Evolutionary conservation across 139 green algal species (phyloP).

Genomic region (Chlamydomonas sphaeroides): DNA sequence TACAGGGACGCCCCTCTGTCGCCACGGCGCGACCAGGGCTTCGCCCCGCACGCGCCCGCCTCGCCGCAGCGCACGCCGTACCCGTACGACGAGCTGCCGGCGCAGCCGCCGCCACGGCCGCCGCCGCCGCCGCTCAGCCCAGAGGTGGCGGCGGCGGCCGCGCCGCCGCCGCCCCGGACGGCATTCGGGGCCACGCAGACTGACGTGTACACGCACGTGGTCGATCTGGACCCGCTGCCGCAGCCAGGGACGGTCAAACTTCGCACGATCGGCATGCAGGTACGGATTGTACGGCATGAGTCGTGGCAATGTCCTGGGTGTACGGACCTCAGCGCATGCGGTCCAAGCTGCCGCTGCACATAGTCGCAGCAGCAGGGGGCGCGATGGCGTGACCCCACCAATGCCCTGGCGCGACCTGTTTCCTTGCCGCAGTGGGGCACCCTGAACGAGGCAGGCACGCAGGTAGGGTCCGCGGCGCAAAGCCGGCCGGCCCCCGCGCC

Average conservation of each 20-base stretch:
- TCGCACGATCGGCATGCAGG: conserved; percentile 26
- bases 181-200: conserved; percentile 24
- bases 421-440: conserved; percentile 26
- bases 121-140: background rate
- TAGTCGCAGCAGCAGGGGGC: too few relatives aligned
- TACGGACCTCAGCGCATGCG: too few relatives aligned
- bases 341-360: too few relatives aligned
- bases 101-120: background rate
- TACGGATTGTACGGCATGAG: too few relatives aligned
- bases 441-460: conserved; percentile 21
- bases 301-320: too few relatives aligned
- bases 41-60: too few relatives aligned
- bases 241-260: conserved; percentile 29
- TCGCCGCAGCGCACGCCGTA: too few relatives aligned
- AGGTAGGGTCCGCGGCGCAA: too few relatives aligned
- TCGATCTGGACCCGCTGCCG: conserved; percentile 30
- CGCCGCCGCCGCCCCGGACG: background rate
- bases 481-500: too few relatives aligned
- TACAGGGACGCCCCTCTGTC: too few relatives aligned
- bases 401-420: background rate
- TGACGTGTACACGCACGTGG: conserved; percentile 29
- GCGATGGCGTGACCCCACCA: background rate
- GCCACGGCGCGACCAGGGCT: too few relatives aligned
- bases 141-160: conserved; percentile 17
- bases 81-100: background rate